A percentile compares a stretch with the other conserved stretches of the same genome.
phyloP scores from a whole-genome alignment of 352 stramenopile species.

The Pythium aristosporum region DNA sequence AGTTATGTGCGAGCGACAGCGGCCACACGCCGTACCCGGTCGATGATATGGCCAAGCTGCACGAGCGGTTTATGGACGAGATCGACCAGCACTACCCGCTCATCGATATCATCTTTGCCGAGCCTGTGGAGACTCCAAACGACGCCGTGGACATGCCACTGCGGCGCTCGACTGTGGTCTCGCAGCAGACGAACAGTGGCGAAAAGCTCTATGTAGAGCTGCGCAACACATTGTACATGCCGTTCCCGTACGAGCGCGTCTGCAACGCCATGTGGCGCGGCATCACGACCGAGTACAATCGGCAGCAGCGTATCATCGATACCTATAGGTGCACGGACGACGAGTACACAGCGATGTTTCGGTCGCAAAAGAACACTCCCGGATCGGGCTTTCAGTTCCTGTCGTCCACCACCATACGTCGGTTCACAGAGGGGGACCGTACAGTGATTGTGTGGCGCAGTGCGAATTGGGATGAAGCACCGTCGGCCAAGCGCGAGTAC shows the following conservation, averaged over 20 bases:
- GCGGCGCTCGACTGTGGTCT: background rate
- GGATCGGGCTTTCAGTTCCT: background rate
- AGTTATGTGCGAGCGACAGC: too few species aligned
- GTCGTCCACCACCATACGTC: conserved; percentile 7
- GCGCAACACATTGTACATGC: conserved; percentile 6
- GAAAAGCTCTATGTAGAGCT: conserved; percentile 17
- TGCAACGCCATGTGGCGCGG: conserved; percentile 15
- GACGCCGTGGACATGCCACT: background rate
- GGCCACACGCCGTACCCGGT: conserved; percentile 8
- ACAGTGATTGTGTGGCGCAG: conserved; percentile 17
- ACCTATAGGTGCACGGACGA: conserved; percentile 9
- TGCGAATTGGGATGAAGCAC: conserved; percentile 5
- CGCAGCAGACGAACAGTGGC: background rate
- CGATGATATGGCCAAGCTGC: conserved; percentile 12
- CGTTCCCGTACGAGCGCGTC: conserved; percentile 15
- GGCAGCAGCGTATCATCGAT: conserved; percentile 12
- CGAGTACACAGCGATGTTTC: conserved; percentile 15
- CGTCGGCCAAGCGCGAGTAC: background rate
- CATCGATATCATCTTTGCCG: conserved; percentile 4
- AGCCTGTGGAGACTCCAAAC: background rate
- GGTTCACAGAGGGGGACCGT: conserved; percentile 8
- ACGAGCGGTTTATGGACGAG: conserved; percentile 18
- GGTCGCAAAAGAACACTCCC: background rate
- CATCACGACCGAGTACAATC: conserved; percentile 18
- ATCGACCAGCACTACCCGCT: conserved; percentile 14